Base-by-base conservation (phyloP, 2,329 filamentous ascomycete species). In the Dothideomycetidae sp. region DNA sequence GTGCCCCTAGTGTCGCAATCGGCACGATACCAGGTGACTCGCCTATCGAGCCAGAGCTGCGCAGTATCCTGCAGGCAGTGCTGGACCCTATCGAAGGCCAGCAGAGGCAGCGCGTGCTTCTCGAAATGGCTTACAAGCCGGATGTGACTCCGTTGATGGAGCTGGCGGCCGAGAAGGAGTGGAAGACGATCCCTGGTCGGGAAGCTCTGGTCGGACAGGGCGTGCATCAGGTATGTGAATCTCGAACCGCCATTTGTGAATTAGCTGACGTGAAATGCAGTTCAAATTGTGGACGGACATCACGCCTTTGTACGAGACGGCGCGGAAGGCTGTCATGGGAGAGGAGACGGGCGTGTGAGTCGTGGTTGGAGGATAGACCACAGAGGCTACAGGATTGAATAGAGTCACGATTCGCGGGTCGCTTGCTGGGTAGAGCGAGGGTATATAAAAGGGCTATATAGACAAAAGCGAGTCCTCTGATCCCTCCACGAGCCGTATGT, bases 81-180 rank as follows among this genome's bases (percentile, higher is more conserved):
- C 72, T 77, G 44, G 52, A 57, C 15, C 54, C 51, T 50, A 75
- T 21, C 53, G 49, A 54, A 51, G 48, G 37, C 5, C 45, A 46
- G 4, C 50, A 44, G 2, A 58, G 58, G 4, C 60, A 59, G 16
- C 70, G 71, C 13, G 71, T 90, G 10, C 60, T 96, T 43, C 62
- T 96, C 3, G 90, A 98, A 58, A 93, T 98, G 86, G 88, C 90
- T 2, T 98, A 98, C 59, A 92, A 88, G 59, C 90, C 90, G 13
- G 66, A 71, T 0, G 70, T 81, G 36, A 98, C 90, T 3, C 73
- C 78, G 5, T 60, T 93, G 47, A 94, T 96, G 76, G 71, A 81
- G 54, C 63, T 94, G 53, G 88, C 86, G 2, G 68, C 75, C 49
- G 71, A 79, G 47, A 71, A 72, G 10, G 78, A 78, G 3, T 98